Percentiles rank a stretch among this genome's conserved stretches.
These are phyloP conservation scores for Neurospora cerealis DNA, from an alignment of 495 filamentous ascomycete species.

Conservation along the genomic window DNA sequence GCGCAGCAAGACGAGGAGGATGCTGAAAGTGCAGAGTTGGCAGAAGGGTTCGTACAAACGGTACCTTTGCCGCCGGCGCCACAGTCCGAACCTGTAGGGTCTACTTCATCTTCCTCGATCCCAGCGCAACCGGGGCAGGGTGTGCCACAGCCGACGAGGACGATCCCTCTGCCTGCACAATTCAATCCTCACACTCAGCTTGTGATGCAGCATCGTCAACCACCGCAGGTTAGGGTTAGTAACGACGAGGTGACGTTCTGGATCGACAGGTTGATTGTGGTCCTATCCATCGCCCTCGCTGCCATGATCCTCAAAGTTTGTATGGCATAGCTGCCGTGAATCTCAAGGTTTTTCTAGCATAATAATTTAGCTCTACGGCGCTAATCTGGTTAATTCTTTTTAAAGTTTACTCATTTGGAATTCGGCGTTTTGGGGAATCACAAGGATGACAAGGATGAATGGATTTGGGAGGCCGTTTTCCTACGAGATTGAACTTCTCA, in stretches of 20 bases:
- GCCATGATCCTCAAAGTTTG: slow-evolving; percentile 42
- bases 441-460: not conserved
- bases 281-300: slow-evolving; percentile 39
- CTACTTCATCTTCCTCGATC: not conserved
- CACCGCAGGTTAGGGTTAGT: slow-evolving; percentile 12
- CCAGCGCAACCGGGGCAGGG: slow-evolving; percentile 16
- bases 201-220: slow-evolving; percentile 12
- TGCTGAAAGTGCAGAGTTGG: slow-evolving; percentile 31
- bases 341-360: slow-evolving; percentile 30
- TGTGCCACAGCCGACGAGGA: slow-evolving; percentile 26
- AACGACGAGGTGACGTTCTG: slow-evolving; percentile 36
- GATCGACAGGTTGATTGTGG: slow-evolving; percentile 51
- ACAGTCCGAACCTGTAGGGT: not conserved
- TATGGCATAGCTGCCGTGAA: slow-evolving; percentile 32
- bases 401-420: not conserved
- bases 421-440: not conserved
- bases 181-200: slow-evolving; percentile 7
- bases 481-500: not conserved
- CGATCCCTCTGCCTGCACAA: slow-evolving; percentile 20
- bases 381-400: not conserved
- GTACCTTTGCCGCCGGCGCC: slow-evolving; percentile 11
- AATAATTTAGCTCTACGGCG: not conserved
- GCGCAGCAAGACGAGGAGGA: slow-evolving; percentile 10
- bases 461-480: not conserved
- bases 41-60: slow-evolving; percentile 42